Base-by-base conservation (phyloP, 164 flowering plant species). In the Vitis rupestris region DNA sequence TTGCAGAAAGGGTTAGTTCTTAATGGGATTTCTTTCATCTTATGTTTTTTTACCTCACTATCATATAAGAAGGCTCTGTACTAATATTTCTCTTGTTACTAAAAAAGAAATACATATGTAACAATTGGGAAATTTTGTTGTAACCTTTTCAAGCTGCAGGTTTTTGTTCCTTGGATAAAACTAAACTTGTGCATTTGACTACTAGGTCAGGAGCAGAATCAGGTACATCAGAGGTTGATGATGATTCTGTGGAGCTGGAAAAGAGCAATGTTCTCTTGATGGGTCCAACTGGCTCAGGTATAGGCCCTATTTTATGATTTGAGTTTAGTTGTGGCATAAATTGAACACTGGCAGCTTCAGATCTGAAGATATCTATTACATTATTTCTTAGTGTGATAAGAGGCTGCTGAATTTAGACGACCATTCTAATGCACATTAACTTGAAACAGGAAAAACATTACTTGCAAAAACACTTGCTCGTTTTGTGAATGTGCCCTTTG, bases 261-360 rank as follows among this genome's bases (percentile, higher is more conserved):
- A 95, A 95, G 78, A 95, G 99, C 88, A 95, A 95, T 88, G 97
- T 95, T 49, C 90, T 95, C 17, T 81, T 95, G 78, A 90, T 95
- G 97, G 99, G 99, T 66, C 99, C 99, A 64, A 95, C 99, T 69
- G 99, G 99, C 59, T 95, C 99, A 52, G 99, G 99, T 90, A 75
- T 75, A 75, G 44, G 44, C 44, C 3, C 58, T 66, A 51, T 54
- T 65, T 52, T 54, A 23, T 55, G 50, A 62, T 63, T 51, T 67
- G 10, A 50, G n/a, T 61, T 59, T 50, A 4, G 2, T 11, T 64
- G 29, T 59, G 23, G 30, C 19, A 61, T 61, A 47, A 11, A 10
- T 29, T 10, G 37, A 48, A 70, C 48, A 14, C 47, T n/a, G 8
- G 19, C 17, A 9, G 23, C 17, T 44, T 70, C 19, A 59, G 47